A percentile compares a stretch with the other conserved stretches of the same genome.
Evolutionary conservation across 306 rosid species (phyloP).

Genomic region (Alnus rubra): DNA sequence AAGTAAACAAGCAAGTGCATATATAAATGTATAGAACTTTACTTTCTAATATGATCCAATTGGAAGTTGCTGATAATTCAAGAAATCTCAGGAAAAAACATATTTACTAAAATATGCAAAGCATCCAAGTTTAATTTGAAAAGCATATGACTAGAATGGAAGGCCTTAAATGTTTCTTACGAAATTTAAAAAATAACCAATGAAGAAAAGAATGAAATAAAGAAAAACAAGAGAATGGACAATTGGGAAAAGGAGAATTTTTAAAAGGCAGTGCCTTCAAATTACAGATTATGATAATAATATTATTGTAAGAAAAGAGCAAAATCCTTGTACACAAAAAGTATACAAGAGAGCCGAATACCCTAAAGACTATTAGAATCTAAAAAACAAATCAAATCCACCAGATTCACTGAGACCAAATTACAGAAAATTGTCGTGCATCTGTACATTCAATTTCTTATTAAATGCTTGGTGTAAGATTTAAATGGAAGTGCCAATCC

Average conservation of each 20-base stretch:
- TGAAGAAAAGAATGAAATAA: not conserved
- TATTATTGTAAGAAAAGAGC: no score
- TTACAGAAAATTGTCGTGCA: not conserved
- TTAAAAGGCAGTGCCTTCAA: not conserved
- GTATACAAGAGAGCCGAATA: no score
- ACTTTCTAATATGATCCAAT: not conserved
- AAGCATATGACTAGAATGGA: not conserved
- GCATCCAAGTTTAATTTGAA: not conserved
- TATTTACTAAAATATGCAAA: not conserved
- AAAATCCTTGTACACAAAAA: no score
- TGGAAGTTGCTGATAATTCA: not conserved
- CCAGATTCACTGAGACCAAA: no score
- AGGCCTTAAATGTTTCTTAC: not conserved
- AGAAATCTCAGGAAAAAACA: not conserved
- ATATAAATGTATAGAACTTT: no score
- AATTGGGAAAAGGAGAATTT: not conserved
- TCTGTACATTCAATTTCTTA: not conserved
- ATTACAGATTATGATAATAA: no score
- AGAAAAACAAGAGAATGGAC: not conserved
- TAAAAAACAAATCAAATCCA: no score
- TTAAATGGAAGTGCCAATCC: not conserved
- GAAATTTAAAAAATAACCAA: not conserved
- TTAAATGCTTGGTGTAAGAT: no score
- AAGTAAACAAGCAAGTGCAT: no score
- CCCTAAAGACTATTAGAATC: no score